Base-by-base conservation (phyloP, 202 grass and related monocot genomes). In the Tripidium arundinaceum region DNA sequence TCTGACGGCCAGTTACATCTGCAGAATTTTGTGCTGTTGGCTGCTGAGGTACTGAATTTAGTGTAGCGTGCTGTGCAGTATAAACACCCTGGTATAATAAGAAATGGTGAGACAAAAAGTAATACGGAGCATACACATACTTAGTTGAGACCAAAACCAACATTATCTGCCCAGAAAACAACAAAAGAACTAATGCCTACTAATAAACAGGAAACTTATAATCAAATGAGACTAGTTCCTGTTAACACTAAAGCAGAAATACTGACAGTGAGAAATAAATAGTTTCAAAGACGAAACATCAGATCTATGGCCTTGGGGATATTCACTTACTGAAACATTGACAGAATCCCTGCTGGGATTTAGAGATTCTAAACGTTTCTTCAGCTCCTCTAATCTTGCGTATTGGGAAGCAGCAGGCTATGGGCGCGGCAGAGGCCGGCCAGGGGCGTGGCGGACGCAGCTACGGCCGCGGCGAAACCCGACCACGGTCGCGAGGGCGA, bases 351-450 rank as follows among this genome's bases (percentile, higher is more conserved):
- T 91, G 68, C 41, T 79, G 24, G 90, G 95, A 81, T 94, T 94
- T 31, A 98, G 76, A 78, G 84, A 87, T 68, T 91, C 92, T 78
- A 98, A 80, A 54, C 92, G 86, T 63, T 83, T 93, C 66, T 93
- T 98, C 89, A 94, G 80, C 42, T 98, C 90, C 76, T 94, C 92
- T 79, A 98, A 80, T 84, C 90, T 98, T 66, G 88, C 69, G 86
- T 69, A 91, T 81, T 98, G 92, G 46, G 90, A 79, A 80, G 76
- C 82, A 26, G 92, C 90, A 65, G n/a, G n/a, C n/a, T n/a, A n/a
- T n/a, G n/a, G n/a, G n/a, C n/a, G n/a, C n/a, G n/a, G n/a, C n/a
- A n/a, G n/a, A n/a, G n/a, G n/a, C n/a, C n/a, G n/a, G n/a, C n/a
- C n/a, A n/a, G n/a, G n/a, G n/a, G n/a, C n/a, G n/a, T n/a, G n/a